Percentiles rank a stretch among this genome's conserved stretches.
phyloP scores from a whole-genome alignment of 495 filamentous ascomycete species.

The Aspergillus conjunctus region DNA sequence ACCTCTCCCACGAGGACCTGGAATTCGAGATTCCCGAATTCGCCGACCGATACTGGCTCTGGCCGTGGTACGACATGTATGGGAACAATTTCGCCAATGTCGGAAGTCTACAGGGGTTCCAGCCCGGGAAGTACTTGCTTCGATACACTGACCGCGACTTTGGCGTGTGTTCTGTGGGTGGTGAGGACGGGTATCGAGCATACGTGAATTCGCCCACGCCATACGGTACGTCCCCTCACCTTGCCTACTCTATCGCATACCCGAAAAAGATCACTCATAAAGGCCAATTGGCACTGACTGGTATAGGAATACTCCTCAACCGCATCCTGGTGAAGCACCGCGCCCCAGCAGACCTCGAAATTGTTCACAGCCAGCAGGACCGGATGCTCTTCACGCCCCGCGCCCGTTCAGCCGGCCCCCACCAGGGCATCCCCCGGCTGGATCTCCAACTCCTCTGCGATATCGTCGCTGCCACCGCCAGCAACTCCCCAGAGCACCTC shows the following conservation, averaged over 20 bases:
- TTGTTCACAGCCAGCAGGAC: not conserved
- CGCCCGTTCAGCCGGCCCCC: not conserved
- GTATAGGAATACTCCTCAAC: not conserved
- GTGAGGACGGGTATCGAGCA: not conserved
- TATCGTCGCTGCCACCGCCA: too few species aligned
- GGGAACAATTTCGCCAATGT: not conserved
- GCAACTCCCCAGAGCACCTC: not conserved
- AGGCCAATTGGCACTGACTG: not conserved
- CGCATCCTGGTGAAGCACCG: not conserved
- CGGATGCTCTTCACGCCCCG: not conserved
- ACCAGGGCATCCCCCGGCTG: not conserved
- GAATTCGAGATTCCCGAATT: constrained; percentile 6
- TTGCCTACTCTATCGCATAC: not conserved
- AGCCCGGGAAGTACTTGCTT: not conserved
- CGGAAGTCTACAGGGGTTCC: not conserved
- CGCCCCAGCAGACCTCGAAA: not conserved
- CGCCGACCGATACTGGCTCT: constrained; percentile 2
- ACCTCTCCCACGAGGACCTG: not conserved
- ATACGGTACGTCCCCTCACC: not conserved
- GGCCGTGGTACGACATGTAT: constrained; percentile 5
- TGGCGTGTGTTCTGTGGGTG: not conserved
- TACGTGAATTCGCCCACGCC: not conserved
- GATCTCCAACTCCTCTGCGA: not conserved
- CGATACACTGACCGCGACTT: not conserved
- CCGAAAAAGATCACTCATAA: not conserved